A percentile compares a stretch with the other conserved stretches of the same genome.
phyloP scores from a whole-genome alignment of 1,284 basidiomycete genomes.

The Ceratobasidium sp. region DNA sequence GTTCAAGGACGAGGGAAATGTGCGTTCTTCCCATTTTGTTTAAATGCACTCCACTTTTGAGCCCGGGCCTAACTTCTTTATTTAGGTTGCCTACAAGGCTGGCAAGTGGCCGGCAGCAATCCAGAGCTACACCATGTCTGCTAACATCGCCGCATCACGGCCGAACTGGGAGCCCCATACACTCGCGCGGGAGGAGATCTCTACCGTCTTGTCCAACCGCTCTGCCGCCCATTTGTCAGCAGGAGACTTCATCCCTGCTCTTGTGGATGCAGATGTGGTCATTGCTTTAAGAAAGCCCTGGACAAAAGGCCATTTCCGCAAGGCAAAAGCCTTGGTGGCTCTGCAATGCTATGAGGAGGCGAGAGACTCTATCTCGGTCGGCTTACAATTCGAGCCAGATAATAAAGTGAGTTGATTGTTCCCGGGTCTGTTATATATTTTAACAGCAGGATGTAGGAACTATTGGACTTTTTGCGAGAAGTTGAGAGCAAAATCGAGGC shows the following conservation, averaged over 20 bases:
- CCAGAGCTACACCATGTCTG: conserved; percentile 86
- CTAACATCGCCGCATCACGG: conserved; percentile 84
- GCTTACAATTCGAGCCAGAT: conserved; percentile 90
- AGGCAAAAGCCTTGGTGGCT: conserved; percentile 88
- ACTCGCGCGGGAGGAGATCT: conserved; percentile 89
- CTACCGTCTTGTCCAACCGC: conserved; percentile 90
- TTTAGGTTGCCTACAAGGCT: conserved; percentile 80
- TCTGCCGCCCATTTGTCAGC: conserved; percentile 86
- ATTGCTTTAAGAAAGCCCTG: conserved; percentile 87
- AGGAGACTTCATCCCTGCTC: conserved; percentile 83
- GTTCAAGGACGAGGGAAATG: conserved; percentile 93
- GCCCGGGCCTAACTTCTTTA: conserved; percentile 10
- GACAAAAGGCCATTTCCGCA: conserved; percentile 97
- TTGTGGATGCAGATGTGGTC: conserved; percentile 93
- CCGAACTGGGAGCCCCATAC: conserved; percentile 91
- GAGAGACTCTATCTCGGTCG: conserved; percentile 83
- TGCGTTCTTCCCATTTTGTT: conserved; percentile 60
- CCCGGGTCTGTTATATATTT: too few relatives aligned
- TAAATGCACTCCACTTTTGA: too few relatives aligned
- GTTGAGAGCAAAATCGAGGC: conserved; percentile 49
- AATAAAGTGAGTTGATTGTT: conserved; percentile 70
- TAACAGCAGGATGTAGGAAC: conserved; percentile 46
- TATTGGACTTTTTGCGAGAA: conserved; percentile 50
- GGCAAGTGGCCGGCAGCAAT: conserved; percentile 83
- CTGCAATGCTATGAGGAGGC: conserved; percentile 82